Evolutionary conservation across 257 asterid species (phyloP), one percentile per base, ranked within the genome.

Genomic region (Orobanche coerulescens): DNA sequence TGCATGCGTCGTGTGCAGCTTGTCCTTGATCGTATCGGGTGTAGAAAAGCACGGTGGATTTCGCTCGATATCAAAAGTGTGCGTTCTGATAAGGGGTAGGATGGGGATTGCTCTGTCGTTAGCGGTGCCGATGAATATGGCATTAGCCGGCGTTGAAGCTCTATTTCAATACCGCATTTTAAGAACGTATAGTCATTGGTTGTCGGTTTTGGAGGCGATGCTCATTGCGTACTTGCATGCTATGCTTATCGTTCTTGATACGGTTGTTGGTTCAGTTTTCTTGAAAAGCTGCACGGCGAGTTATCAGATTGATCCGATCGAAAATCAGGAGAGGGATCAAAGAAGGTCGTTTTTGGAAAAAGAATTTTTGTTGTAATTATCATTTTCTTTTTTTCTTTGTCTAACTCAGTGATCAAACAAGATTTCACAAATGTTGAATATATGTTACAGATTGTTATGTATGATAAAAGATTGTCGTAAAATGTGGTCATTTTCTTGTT

Each of bases 161-260:
- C 67, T 88, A 63, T 91, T 88, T 24, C 90, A 83, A 60, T 83
- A 76, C 73, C 80, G 94, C 0, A 22, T 91, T 8, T 66, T 73
- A 5, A 71, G 73, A 39, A 65, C 75, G 25, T 74, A 63, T 70
- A 4, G 63, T 18, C 2, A 43, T 3, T 46, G 18, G 66, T 40
- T 24, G 5, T n/a, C 78, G 8, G 36, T 76, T 76, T 76, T 54
- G 39, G 96, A 91, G 74, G 95, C 84, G 1, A 15, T 76, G 62
- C 36, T 85, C 34, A 55, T 88, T 4, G 86, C 84, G 9, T 88
- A 83, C 43, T 23, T 88, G 81, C 85, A 88, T 43, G 69, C 85
- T 4, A 46, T 76, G 57, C 72, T 88, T 14, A 59, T 88, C 0
- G 83, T 88, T 62, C 71, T 91, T 33, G 95, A 91, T 33, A 85